phyloP scores from a whole-genome alignment of 768 basidiomycete genomes.

The Termitomyces bulborhizus region DNA sequence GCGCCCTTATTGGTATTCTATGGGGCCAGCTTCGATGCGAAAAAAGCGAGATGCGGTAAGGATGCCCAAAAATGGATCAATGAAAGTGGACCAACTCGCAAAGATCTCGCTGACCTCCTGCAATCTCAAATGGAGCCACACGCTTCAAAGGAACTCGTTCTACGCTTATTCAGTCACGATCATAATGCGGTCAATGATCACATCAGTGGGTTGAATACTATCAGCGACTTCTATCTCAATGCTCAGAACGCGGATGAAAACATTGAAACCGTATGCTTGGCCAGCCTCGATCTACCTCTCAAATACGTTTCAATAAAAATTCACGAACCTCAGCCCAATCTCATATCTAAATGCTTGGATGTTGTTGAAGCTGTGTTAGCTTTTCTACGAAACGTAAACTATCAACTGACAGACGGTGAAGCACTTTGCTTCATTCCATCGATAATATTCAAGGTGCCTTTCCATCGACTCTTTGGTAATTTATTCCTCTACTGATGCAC shows the following conservation, averaged over 20 bases:
- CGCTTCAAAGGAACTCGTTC: conserved; percentile 66
- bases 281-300: conserved; percentile 86
- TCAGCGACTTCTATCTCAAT: conserved; percentile 71
- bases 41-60: conserved; percentile 61
- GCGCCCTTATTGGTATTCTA: conserved; percentile 37
- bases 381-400: conserved; percentile 65
- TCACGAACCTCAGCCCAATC: conserved; percentile 87
- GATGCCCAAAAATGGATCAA: conserved; percentile 82
- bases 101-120: conserved; percentile 81
- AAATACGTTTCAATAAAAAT: conserved; percentile 92
- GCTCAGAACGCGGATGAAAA: conserved; percentile 52
- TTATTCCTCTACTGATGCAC: conserved; percentile 1
- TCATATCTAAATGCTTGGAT: conserved; percentile 84
- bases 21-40: conserved; percentile 53
- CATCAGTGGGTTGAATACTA: conserved; percentile 63
- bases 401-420: conserved; percentile 82
- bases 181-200: conserved; percentile 94
- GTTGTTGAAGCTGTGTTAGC: conserved; percentile 72
- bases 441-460: conserved; percentile 74
- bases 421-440: conserved; percentile 86
- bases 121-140: conserved; percentile 91
- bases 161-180: conserved; percentile 88
- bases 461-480: not conserved
- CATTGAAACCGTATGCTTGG: conserved; percentile 60
- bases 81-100: conserved; percentile 75